Conservation (phyloP, 2,329 filamentous ascomycete genomes). For the Tolypocladium tropicale region DNA sequence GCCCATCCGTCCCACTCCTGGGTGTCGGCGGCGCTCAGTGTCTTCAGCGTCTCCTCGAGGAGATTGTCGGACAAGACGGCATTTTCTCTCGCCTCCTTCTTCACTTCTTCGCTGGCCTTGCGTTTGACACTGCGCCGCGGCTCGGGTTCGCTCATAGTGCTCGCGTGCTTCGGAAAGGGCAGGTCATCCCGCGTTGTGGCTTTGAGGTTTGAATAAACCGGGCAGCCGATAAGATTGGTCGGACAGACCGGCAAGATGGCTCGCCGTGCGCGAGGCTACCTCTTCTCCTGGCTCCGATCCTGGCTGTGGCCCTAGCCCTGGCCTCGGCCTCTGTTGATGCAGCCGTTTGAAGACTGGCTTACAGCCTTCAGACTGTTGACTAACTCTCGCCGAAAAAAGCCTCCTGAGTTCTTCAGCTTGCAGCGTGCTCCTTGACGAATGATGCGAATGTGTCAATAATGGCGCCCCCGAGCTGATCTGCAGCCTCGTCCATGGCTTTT, state of each 20-base stretch:
- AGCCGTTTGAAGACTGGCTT: not conserved
- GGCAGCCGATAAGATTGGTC: not conserved
- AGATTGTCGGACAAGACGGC: conserved; percentile 26
- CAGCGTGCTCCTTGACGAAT: too few relatives aligned
- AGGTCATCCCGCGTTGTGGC: not conserved
- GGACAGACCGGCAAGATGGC: not conserved
- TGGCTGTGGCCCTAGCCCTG: not conserved
- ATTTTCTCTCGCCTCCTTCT: conserved; percentile 6
- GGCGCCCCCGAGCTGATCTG: too few relatives aligned
- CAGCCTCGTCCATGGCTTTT: not conserved
- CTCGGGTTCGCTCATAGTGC: conserved; percentile 11
- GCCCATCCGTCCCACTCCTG: conserved; percentile 62
- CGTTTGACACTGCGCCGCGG: conserved; percentile 32
- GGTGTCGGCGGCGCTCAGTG: conserved; percentile 40
- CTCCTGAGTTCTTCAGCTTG: too few relatives aligned
- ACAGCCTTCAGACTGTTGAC: not conserved
- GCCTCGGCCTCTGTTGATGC: too few relatives aligned
- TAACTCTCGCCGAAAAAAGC: too few relatives aligned
- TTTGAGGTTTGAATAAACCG: not conserved
- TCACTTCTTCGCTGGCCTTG: conserved; percentile 27
- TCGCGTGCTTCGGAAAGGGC: not conserved
- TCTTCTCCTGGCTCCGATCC: not conserved
- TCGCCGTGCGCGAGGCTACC: not conserved
- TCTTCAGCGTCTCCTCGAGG: conserved; percentile 34
- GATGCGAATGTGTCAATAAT: too few relatives aligned